phyloP scores from a whole-genome alignment of 1,139 yeast species.

The Pichia sp. region DNA sequence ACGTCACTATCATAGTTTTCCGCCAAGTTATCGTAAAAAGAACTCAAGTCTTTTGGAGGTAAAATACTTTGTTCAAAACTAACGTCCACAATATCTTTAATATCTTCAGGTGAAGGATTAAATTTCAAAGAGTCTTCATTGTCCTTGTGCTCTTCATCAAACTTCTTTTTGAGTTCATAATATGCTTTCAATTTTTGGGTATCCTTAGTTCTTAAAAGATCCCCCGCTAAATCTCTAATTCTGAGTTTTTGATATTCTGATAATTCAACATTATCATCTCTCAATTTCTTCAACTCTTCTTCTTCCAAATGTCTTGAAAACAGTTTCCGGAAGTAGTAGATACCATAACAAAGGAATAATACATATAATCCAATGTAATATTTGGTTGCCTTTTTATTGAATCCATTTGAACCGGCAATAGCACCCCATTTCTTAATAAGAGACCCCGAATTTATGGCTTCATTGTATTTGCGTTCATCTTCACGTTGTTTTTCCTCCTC shows the following conservation, averaged over 20 bases:
- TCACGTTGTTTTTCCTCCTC: conserved; percentile 22
- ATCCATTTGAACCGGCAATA: conserved; percentile 33
- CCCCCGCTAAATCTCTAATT: conserved; percentile 44
- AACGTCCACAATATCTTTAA: conserved; percentile 30
- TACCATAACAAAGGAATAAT: conserved; percentile 49
- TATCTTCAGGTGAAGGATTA: conserved; percentile 30
- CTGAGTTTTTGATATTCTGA: conserved; percentile 59
- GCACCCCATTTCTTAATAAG: conserved; percentile 36
- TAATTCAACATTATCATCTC: conserved; percentile 35
- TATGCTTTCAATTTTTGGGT: conserved; percentile 37
- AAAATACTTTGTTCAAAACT: conserved; percentile 31
- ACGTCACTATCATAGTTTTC: conserved; percentile 74
- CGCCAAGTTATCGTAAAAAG: conserved; percentile 74
- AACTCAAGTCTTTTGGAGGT: conserved; percentile 75
- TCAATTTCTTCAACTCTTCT: conserved; percentile 34
- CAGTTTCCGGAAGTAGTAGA: conserved; percentile 58
- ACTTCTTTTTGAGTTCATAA: conserved; percentile 42
- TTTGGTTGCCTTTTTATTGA: conserved; percentile 39
- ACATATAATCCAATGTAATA: conserved; percentile 53
- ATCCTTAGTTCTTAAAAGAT: conserved; percentile 32
- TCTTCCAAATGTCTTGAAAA: conserved; percentile 60
- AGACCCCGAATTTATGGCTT: conserved; percentile 26
- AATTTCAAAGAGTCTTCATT: conserved; percentile 16
- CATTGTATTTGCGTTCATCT: conserved; percentile 21
- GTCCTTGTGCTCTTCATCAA: conserved; percentile 29